Base-by-base conservation (phyloP, 2,329 filamentous ascomycete species). In the Paracamarosporium sp. region DNA sequence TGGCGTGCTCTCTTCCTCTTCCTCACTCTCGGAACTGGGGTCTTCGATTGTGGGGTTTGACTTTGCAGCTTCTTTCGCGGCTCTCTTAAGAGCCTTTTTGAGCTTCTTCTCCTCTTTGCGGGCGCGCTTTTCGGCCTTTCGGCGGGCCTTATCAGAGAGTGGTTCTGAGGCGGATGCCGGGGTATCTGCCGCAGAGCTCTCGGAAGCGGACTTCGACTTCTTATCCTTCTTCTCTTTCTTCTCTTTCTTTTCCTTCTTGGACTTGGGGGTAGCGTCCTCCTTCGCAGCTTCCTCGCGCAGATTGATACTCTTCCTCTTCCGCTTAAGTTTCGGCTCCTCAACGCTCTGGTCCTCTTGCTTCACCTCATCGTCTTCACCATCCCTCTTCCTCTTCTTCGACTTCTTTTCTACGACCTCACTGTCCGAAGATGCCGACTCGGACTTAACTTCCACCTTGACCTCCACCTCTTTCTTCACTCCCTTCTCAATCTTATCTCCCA, bases 401-500 rank as follows among this genome's bases (percentile, higher is more conserved):
- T 65, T 70, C 57, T 66, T 70, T 43, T 65, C 63, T 52, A 40
- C 54, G 27, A 25, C 69, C 51, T 78, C 76, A 53, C 61, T 78
- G 11, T 46, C 48, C n/a, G 46, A 47, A 75, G 38, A 73, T 60
- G 61, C 78, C 66, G 51, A 77, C 57, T 79, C 77, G 17, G 76
- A 67, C 67, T 81, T 78, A 7, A 80, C 77, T 5, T 77, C 74
- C 63, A 82, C 85, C 61, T 69, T 69, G 46, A 64, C 64, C 50
- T 72, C 60, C 22, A 53, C n/a, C 47, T 69, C 63, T 56, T 63
- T 73, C 38, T 82, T 80, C 67, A 86, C 81, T 60, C 87, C 63
- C 55, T 69, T 72, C 63, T 84, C 78, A 55, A 83, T 80, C 70
- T 84, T 83, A 59, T 87, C 85, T 12, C 86, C 86, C 5, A 86